Base-by-base conservation (phyloP, 1,284 basidiomycete species). In the Tilletia setariae region DNA sequence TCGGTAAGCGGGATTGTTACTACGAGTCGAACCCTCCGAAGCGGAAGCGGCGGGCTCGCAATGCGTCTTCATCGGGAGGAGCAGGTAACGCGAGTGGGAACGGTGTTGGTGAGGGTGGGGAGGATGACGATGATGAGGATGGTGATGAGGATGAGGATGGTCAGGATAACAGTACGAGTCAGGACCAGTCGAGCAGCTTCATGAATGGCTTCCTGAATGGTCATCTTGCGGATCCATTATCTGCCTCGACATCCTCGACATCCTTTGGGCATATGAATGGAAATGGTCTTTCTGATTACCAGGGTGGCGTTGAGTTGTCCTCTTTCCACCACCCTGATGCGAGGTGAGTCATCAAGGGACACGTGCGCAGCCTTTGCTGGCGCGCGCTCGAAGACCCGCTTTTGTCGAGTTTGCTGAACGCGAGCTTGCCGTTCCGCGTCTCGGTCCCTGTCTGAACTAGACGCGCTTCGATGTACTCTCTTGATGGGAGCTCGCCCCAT, bases 1-100 rank as follows among this genome's bases (percentile, higher is more conserved):
- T 76, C 63, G 78, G 78, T 65, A 77, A 78, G 68, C 75, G 78
- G 25, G 75, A 78, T 63, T 79, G 78, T 67, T 72, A 76, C 65
- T 79, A 79, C 53, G 76, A 78, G 65, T 74, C 76, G 16, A 72
- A 70, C 44, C 76, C 76, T 4, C 72, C 68, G 44, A 78, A 78
- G 71, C 72, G 74, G 69, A 76, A 74, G 70, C 35, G 67, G 15
- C 42, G 25, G 51, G 72, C 23, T 59, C 53, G 53, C 1, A 49
- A 35, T 47, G 23, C 25, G 42, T 16, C 32, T 6, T n/a, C n/a
- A n/a, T n/a, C n/a, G n/a, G n/a, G n/a, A n/a, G n/a, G n/a, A n/a
- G n/a, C n/a, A n/a, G n/a, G n/a, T n/a, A n/a, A n/a, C n/a, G 64
- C 30, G 8, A 9, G 25, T 46, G 4, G 19, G 35, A 19, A 16